Base-by-base conservation (phyloP, 129 eudicot genomes). In the Saussurea involucrata region DNA sequence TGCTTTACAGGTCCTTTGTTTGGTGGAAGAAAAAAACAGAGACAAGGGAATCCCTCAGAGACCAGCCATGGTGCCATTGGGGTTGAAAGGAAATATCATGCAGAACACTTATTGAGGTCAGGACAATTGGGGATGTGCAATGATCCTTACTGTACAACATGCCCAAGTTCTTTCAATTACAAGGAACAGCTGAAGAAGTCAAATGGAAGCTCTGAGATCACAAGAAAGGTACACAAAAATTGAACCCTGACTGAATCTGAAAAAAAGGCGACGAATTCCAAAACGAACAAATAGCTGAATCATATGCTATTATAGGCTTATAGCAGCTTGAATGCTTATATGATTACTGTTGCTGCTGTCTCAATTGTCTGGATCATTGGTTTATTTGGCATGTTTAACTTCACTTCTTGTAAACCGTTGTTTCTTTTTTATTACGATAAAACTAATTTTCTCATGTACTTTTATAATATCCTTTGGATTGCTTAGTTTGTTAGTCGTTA, bases 111-210 rank as follows among this genome's bases (percentile, higher is more conserved):
- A 36, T 36, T 80, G 78, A 88, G 37, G 82, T 88, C 93, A 7
- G 93, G 90, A 15, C 97, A 77, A 71, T 68, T 91, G 29, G 97
- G 97, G 20, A 87, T 86, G 89, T 91, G 97, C 78, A 82, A 85
- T 76, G 90, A 87, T 85, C 95, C 97, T 20, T 92, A 92, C 36
- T 92, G 95, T 87, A 89, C 95, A 36, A 81, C 92, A 24, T 92
- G 97, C 69, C 97, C 95, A 29, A 71, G 81, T 10, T 85, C 83
- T 80, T 87, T 75, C 78, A 33, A 77, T 75, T 60, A 65, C 13
- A 60, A 79, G 34, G 83, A 78, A 49, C 80, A 64, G 8, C 75
- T 11, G 65, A 81, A 78, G 78, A 58, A 70, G 49, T 29, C 73
- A 29, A 85, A 75, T 63, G 60, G 2, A 69, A 34, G 1, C 37